A percentile compares a stretch with the other conserved stretches of the same genome.
Conservation (phyloP, 202 grass and related monocot species). For the Setaria italica region DNA sequence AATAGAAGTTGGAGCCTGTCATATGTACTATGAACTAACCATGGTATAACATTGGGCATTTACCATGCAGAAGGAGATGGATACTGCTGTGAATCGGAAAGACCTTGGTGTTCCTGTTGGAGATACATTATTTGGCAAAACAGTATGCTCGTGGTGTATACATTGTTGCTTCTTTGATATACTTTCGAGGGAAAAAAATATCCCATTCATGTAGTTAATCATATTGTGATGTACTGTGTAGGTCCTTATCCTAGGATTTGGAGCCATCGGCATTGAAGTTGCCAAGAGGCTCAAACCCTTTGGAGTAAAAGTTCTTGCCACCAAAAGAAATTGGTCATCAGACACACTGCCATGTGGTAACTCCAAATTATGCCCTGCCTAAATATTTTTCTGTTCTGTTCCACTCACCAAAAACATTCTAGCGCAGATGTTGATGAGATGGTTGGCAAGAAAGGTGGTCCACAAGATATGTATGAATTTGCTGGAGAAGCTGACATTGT, state of each 20-base stretch:
- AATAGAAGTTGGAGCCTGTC: conserved; percentile 3
- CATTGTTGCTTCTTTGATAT: conserved; percentile 21
- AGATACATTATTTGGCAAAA: conserved; percentile 90
- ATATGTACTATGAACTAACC: conserved; percentile 11
- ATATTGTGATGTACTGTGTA: conserved; percentile 47
- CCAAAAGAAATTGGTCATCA: conserved; percentile 84
- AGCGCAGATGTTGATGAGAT: conserved; percentile 64
- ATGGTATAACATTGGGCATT: conserved; percentile 29
- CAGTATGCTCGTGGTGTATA: conserved; percentile 59
- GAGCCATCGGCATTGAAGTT: conserved; percentile 83
- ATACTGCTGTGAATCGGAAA: conserved; percentile 62
- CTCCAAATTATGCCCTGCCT: conserved; percentile 13
- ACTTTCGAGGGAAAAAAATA: not conserved
- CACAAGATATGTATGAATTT: conserved; percentile 73
- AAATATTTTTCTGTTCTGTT: conserved; percentile 38
- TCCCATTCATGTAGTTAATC: conserved; percentile 33
- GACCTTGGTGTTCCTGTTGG: conserved; percentile 75
- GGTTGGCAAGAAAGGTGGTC: conserved; percentile 81
- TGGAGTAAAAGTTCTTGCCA: conserved; percentile 90
- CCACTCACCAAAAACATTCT: conserved; percentile 13
- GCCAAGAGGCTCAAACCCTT: conserved; percentile 87
- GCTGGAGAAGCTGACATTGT: conserved; percentile 85
- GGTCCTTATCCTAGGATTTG: conserved; percentile 91
- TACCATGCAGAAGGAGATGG: conserved; percentile 89
- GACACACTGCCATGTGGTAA: conserved; percentile 53